Base-by-base conservation (phyloP, 2,329 filamentous ascomycete genomes). In the Penicillium sp. region DNA sequence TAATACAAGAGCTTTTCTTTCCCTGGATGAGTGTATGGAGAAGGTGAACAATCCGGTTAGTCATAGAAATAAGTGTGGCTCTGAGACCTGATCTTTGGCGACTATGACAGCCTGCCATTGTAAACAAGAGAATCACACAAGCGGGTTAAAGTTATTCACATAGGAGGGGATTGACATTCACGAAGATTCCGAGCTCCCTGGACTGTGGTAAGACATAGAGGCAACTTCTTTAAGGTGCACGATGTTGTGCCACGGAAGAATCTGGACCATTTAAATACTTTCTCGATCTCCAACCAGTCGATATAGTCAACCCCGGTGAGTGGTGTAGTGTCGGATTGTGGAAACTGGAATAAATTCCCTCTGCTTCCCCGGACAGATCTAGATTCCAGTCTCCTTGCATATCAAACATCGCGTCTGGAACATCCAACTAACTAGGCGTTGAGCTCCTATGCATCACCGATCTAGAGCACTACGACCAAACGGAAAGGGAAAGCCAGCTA, bases 251-350 rank as follows among this genome's bases (percentile, higher is more conserved):
- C 9, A 18, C n/a, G 9, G 22, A 26, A 42, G 9, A 29, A 9
- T 42, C 59, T 51, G 58, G 49, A 40, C 46, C 55, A 22, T 56
- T 55, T 55, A 7, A 65, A 60, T 5, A 65, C 35, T 34, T 65
- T 65, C 22, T 65, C 63, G 44, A 65, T 63, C 49, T 65, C 63
- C n/a, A 60, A 39, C 63, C 63, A 65, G 39, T 65, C 63, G 35
- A 54, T 55, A 34, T 65, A 56, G 48, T 65, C 62, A 10, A 65
- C 60, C 7, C 63, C 63, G 1, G 63, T 65, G 26, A 65, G 43
- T 9, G 63, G 59, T 16, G 59, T 16, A 65, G 40, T 5, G 55
- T 60, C 4, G 63, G 63, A 49, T 62, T 57, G 20, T 61, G 44
- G 29, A 65, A 65, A 37, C 63, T 65, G 6, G 58, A 63, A 53